Conservation (phyloP, 306 rosid species). For the Cucurbita pepo region DNA sequence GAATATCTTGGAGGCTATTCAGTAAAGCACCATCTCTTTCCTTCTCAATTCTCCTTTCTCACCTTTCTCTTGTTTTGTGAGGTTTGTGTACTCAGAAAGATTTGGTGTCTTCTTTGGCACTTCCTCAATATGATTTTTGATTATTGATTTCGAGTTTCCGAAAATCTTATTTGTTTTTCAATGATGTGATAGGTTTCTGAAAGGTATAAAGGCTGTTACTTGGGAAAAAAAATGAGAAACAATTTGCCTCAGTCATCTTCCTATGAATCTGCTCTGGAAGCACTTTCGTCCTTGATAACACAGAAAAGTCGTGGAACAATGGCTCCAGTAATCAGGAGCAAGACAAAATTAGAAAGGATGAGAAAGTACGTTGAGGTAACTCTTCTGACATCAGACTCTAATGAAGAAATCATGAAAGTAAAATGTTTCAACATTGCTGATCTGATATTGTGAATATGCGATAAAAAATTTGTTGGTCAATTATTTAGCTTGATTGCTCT, state of each 20-base stretch:
- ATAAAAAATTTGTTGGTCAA: not conserved
- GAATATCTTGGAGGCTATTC: not conserved
- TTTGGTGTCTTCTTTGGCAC: not conserved
- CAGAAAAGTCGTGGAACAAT: slow-evolving; percentile 38
- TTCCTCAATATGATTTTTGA: not conserved
- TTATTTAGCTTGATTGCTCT: not conserved
- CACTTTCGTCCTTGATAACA: slow-evolving; percentile 64
- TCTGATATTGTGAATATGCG: not conserved
- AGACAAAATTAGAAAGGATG: slow-evolving; percentile 33
- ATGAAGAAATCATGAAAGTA: not conserved
- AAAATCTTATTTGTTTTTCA: not conserved
- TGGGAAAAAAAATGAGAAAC: slow-evolving; percentile 13
- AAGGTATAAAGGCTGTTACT: slow-evolving; percentile 17
- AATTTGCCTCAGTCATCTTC: slow-evolving; percentile 18
- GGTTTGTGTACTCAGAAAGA: not conserved
- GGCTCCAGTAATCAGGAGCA: slow-evolving; percentile 15
- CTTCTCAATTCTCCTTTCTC: not conserved
- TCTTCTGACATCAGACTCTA: not conserved
- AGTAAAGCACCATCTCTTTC: not conserved
- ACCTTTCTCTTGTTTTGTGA: not conserved
- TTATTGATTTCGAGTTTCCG: not conserved
- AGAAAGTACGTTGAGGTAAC: slow-evolving; percentile 45
- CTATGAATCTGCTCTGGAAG: slow-evolving; percentile 51
- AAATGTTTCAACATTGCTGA: not conserved
- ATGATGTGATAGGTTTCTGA: slow-evolving; percentile 22